phyloP scores from a whole-genome alignment of 768 basidiomycete genomes.

The Mycena galopus region DNA sequence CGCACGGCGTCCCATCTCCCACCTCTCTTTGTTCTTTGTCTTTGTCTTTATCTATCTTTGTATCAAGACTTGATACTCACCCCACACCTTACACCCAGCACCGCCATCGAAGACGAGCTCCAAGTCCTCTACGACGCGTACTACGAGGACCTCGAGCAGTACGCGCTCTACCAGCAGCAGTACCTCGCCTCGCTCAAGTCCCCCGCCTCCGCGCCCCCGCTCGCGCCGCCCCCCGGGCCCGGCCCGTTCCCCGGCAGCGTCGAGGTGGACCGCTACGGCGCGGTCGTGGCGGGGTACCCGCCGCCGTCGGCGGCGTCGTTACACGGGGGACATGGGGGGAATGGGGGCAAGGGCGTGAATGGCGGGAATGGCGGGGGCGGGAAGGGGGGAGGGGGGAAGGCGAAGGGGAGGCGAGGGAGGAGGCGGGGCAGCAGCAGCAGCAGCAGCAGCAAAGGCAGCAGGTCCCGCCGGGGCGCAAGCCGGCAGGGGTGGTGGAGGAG shows the following conservation, averaged over 20 bases:
- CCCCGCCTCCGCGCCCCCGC: conserved; percentile 88
- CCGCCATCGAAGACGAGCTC: conserved; percentile 99
- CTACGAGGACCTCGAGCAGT: conserved; percentile 99
- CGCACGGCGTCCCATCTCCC: too few species aligned
- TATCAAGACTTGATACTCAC: too few species aligned
- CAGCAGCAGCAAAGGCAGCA: neutral
- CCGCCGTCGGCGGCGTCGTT: neutral
- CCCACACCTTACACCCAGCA: too few species aligned
- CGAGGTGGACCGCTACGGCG: conserved; percentile 94
- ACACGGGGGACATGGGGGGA: too few species aligned
- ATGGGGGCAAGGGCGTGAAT: conserved; percentile 38
- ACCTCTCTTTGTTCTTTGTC: too few species aligned
- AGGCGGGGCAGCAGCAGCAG: neutral
- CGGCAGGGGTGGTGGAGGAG: too few species aligned
- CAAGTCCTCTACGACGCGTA: conserved; percentile 99
- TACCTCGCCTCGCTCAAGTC: conserved; percentile 94
- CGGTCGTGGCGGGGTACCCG: conserved; percentile 58
- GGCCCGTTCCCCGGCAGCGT: conserved; percentile 99
- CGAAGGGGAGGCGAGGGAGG: conserved; percentile 35
- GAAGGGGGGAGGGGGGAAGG: conserved; percentile 50
- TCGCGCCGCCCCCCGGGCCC: conserved; percentile 94
- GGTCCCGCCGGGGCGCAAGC: neutral
- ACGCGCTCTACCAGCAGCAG: conserved; percentile 98
- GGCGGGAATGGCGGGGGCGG: conserved; percentile 33
- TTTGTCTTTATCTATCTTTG: neutral